Evolutionary conservation across 257 asterid species (phyloP), one percentile per base, ranked within the genome.

Genomic region (Mitragyna speciosa): DNA sequence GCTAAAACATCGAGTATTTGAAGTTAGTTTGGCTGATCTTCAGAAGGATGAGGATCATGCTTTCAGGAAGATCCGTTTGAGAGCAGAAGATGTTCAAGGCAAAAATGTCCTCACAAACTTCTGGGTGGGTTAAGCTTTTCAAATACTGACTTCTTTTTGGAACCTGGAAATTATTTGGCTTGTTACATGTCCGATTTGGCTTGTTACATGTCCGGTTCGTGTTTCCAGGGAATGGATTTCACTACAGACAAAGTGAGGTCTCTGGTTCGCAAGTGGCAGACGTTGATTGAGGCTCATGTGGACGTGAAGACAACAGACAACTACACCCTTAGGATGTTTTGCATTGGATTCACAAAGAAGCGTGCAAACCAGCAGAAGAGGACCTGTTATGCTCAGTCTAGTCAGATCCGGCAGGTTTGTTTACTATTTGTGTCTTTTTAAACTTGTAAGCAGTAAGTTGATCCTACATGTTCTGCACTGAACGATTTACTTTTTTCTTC

Each of bases 31-130:
- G 77, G 89, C 89, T 80, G 89, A 86, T 78, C 89, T 86, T 76
- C 87, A 86, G 74, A 78, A 78, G 76, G 89, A 86, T 39, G 87
- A 83, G 67, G 89, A 86, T 69, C 87, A 86, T 56, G 87, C 83
- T 73, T 86, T 73, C 80, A 83, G 80, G 80, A 86, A 83, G 76
- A 83, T 86, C 67, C 83, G 87, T 0, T 71, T 85, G 85, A 85
- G 88, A 72, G 86, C 85, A 49, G 86, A 85, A 65, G 88, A 83
- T 78, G 88, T 85, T 70, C 89, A 86, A 70, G 89, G 87, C 31
- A 83, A 54, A 67, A 80, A 83, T 81, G 87, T 86, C 54, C 83
- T 86, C 67, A 83, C 89, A 20, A 83, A 86, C 43, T 86, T 86
- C 80, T 81, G 84, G 86, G 89, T 86, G 79, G 14, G 84, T 58